These are phyloP conservation scores for Bruguiera parviflora DNA, from an alignment of 345 rosid genomes.

Conservation along the genomic window DNA sequence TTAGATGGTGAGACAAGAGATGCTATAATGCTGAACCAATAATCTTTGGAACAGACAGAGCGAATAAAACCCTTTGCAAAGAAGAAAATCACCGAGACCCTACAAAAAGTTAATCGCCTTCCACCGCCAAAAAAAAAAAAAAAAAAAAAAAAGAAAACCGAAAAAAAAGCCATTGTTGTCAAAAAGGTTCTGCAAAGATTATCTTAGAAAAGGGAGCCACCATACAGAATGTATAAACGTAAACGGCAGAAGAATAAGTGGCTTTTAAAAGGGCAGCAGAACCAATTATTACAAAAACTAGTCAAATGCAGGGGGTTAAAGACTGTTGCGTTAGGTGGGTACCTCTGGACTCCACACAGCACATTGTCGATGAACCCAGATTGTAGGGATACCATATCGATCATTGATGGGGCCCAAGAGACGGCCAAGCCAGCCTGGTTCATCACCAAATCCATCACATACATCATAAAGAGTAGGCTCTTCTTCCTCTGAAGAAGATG, in stretches of 20 bases:
- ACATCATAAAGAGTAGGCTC: slow-evolving; percentile 31
- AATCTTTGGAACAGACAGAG: slow-evolving; percentile 18
- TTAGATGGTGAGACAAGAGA: slow-evolving; percentile 13
- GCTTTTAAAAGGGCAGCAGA: no score
- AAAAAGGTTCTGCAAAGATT: neutral
- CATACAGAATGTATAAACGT: no score
- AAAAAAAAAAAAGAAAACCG: neutral
- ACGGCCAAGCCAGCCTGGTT: slow-evolving; percentile 94
- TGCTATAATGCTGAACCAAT: slow-evolving; percentile 6
- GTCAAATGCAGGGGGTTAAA: no score
- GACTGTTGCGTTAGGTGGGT: neutral
- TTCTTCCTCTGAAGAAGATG: slow-evolving; percentile 65
- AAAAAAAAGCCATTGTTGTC: slow-evolving; percentile 1
- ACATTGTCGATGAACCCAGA: slow-evolving; percentile 97
- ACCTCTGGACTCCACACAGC: slow-evolving; percentile 99
- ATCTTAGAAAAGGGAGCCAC: neutral
- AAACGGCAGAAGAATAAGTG: neutral
- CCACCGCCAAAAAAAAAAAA: neutral
- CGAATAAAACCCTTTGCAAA: slow-evolving; percentile 3
- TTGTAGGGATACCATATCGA: slow-evolving; percentile 92
- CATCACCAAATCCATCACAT: slow-evolving; percentile 91
- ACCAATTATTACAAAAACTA: no score
- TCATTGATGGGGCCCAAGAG: slow-evolving; percentile 91
- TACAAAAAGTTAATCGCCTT: slow-evolving; percentile 13
- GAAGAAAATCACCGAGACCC: slow-evolving; percentile 6